Evolutionary conservation across 106 monocot genomes (phyloP).

Genomic region (Cymbidium sinense): DNA sequence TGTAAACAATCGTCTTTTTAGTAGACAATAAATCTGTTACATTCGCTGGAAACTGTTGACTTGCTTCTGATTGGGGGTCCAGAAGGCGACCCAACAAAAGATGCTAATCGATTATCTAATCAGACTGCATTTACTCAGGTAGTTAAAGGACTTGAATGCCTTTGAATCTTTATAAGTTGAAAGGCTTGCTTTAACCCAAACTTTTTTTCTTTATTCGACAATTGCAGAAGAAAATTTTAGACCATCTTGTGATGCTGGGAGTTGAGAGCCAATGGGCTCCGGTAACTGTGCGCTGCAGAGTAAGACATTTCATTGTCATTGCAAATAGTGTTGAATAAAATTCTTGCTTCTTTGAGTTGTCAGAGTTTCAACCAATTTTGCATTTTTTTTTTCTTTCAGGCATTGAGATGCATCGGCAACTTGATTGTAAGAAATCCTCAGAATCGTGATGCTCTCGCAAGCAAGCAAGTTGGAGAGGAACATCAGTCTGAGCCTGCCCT

Average conservation of each 20-base stretch:
- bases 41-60: conserved; percentile 84
- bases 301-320: conserved; percentile 27
- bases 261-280: conserved; percentile 97
- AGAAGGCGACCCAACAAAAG: conserved; percentile 57
- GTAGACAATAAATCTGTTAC: conserved; percentile 97
- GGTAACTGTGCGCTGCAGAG: conserved; percentile 73
- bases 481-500: conserved; percentile 78
- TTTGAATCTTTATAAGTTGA: neutral
- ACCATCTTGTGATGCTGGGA: conserved; percentile 84
- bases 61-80: conserved; percentile 66
- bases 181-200: neutral
- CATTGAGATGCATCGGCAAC: conserved; percentile 85
- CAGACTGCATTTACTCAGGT: conserved; percentile 88
- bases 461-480: conserved; percentile 83
- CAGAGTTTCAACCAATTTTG: neutral
- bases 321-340: neutral
- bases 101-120: conserved; percentile 68
- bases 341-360: neutral
- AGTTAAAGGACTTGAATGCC: neutral
- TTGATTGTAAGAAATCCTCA: conserved; percentile 74
- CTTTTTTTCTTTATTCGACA: conserved; percentile 4
- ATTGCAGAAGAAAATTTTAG: conserved; percentile 79
- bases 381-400: conserved; percentile 29
- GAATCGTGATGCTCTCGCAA: conserved; percentile 60
- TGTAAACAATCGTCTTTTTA: conserved; percentile 21